Conservation (phyloP, 2,329 filamentous ascomycete genomes). For the Fusarium avenaceum region DNA sequence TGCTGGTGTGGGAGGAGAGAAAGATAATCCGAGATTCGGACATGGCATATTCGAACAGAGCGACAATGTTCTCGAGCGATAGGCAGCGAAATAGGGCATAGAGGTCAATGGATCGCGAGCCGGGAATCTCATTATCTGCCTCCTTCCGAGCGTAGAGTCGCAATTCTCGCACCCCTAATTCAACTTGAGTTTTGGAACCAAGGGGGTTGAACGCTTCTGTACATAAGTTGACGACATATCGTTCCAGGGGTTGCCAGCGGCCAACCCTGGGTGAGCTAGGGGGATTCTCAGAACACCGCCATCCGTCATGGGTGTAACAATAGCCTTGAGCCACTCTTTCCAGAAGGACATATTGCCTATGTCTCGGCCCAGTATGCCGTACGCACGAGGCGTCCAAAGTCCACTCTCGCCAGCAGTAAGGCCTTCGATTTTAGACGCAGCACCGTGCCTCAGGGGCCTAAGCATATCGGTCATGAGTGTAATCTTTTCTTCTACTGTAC, state of each 20-base stretch:
- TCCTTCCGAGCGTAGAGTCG: conserved; percentile 94
- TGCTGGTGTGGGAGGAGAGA: conserved; percentile 93
- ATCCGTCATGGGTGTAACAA: conserved; percentile 96
- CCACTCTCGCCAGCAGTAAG: conserved; percentile 95
- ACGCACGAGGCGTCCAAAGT: conserved; percentile 94
- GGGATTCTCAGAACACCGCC: conserved; percentile 83
- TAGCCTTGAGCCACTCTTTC: conserved; percentile 97
- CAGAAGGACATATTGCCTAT: conserved; percentile 88
- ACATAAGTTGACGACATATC: conserved; percentile 97
- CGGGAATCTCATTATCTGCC: conserved; percentile 91
- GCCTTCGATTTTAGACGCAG: conserved; percentile 96
- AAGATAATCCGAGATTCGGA: conserved; percentile 96
- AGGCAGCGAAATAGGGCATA: conserved; percentile 93
- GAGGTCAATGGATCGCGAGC: conserved; percentile 89
- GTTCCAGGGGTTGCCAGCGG: conserved; percentile 95
- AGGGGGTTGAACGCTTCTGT: conserved; percentile 94
- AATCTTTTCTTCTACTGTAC: conserved; percentile 96
- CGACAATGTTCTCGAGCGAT: conserved; percentile 91
- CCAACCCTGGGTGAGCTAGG: conserved; percentile 91
- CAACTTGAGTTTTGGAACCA: conserved; percentile 94
- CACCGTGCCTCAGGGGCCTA: conserved; percentile 90
- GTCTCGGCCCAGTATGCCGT: conserved; percentile 91
- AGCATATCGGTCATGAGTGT: conserved; percentile 96
- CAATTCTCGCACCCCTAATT: conserved; percentile 89
- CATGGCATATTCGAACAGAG: conserved; percentile 92